These are phyloP conservation scores for Kondoa subrosea DNA, from an alignment of 768 basidiomycete species.

Conservation along the genomic window DNA sequence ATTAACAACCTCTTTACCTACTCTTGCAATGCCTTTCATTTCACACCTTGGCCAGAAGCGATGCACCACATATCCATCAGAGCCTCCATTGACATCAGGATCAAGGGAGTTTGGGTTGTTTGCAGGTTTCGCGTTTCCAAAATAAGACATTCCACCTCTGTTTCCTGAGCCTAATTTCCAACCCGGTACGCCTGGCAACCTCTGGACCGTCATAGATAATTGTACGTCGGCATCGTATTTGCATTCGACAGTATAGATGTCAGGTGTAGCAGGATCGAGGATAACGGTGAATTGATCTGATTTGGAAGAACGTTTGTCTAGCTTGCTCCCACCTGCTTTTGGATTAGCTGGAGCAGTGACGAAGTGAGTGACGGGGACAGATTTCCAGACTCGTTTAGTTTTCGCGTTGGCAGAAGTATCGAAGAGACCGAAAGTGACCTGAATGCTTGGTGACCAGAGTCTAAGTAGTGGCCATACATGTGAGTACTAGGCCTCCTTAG, in stretches of 20 bases:
- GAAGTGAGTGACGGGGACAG: slow-evolving; percentile 67
- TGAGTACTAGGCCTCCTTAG: slow-evolving; percentile 12
- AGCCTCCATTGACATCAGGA: slow-evolving; percentile 23
- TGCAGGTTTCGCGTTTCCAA: slow-evolving; percentile 37
- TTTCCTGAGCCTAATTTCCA: slow-evolving; percentile 82
- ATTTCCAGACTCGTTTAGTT: slow-evolving; percentile 63
- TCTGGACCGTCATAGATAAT: slow-evolving; percentile 53
- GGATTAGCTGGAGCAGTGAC: slow-evolving; percentile 45
- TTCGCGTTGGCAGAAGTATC: slow-evolving; percentile 62
- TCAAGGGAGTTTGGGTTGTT: background rate
- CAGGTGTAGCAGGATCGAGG: slow-evolving; percentile 48
- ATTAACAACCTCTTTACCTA: slow-evolving; percentile 25
- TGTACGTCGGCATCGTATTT: slow-evolving; percentile 66
- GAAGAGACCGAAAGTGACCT: slow-evolving; percentile 78
- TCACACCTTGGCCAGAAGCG: slow-evolving; percentile 30
- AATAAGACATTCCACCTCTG: slow-evolving; percentile 77
- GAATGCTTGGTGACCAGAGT: slow-evolving; percentile 82
- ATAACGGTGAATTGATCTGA: slow-evolving; percentile 69
- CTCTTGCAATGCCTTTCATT: slow-evolving; percentile 24
- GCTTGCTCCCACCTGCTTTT: slow-evolving; percentile 19
- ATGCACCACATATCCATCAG: slow-evolving; percentile 32
- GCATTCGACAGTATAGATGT: slow-evolving; percentile 61
- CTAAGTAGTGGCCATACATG: slow-evolving; percentile 37
- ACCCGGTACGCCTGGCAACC: slow-evolving; percentile 56
- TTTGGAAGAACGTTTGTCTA: slow-evolving; percentile 73